These are phyloP conservation scores for Magnusiomyces paraingens DNA, from an alignment of 1,139 yeast species.

Conservation along the genomic window DNA sequence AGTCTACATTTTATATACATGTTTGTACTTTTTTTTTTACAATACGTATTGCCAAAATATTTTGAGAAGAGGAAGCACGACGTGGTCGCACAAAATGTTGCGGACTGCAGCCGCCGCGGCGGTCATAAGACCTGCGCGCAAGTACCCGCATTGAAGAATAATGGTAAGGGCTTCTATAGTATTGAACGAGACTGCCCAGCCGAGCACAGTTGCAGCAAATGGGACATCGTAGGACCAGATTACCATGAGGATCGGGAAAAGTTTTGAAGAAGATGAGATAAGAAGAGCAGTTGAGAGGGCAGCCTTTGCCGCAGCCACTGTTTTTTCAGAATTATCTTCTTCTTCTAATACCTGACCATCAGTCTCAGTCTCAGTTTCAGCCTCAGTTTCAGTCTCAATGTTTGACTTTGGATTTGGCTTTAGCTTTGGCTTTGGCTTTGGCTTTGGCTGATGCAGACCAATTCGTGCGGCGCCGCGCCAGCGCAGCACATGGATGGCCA, in stretches of 20 bases:
- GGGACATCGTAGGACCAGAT: conserved; percentile 94
- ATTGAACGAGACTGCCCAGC: conserved; percentile 55
- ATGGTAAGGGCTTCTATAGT: conserved; percentile 60
- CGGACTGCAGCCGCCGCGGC: conserved; percentile 22
- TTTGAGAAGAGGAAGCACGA: conserved; percentile 1
- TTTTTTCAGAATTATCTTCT: background rate
- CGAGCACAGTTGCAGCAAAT: conserved; percentile 54
- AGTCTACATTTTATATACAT: background rate
- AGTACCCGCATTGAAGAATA: conserved; percentile 43
- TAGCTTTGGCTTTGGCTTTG: too few relatives aligned
- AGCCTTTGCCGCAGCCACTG: conserved; percentile 16
- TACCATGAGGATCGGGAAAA: conserved; percentile 88
- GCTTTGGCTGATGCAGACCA: conserved; percentile 11
- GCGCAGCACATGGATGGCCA: conserved; percentile 39
- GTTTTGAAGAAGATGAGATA: conserved; percentile 68
- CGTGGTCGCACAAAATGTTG: conserved; percentile 20
- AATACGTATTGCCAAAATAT: conserved; percentile 8
- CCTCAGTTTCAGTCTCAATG: too few relatives aligned
- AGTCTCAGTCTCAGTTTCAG: too few relatives aligned
- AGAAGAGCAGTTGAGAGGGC: conserved; percentile 60
- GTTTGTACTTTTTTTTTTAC: background rate
- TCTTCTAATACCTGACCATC: too few relatives aligned
- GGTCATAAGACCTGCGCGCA: conserved; percentile 32
- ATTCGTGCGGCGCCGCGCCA: conserved; percentile 30
- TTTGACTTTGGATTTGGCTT: too few relatives aligned